Base-by-base conservation (phyloP, 805 yeast species). In the Monosporozyma unispora region DNA sequence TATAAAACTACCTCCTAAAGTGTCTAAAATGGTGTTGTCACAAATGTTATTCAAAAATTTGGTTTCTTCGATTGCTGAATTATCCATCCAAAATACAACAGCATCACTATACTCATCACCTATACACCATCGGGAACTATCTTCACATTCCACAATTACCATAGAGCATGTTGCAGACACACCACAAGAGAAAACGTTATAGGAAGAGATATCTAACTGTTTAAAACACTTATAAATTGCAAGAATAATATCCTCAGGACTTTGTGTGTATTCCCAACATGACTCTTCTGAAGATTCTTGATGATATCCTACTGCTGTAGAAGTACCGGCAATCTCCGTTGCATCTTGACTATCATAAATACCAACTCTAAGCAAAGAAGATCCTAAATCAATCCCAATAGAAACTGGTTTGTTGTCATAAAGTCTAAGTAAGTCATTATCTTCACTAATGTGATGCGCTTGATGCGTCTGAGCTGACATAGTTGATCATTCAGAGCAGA, bases 81-180 rank as follows among this genome's bases (percentile, higher is more conserved):
- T 66, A 55, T 80, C 84, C 84, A 80, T 80, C 84, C 85, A 80
- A 45, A 80, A 68, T 4, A 80, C 66, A 3, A 79, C 69, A 53
- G 77, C 76, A 33, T 71, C 69, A 5, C 55, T 55, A 74, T 19
- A 44, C 55, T 14, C 62, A 18, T 27, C 23, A 18, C 7, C 19
- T n/a, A 14, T 6, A 3, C 4, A 16, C 28, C 16, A 21, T 39
- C 18, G 3, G 10, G 21, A 12, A 22, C 4, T 3, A 9, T 28
- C 12, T 6, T 39, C 9, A 11, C 10, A 22, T 31, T 25, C 10
- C 16, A 11, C 16, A 8, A 14, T 23, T 28, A 76, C 83, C 70
- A 79, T 64, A 0, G 84, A 79, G 52, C 85, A 80, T 1, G 85
- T 80, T 3, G 84, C 83, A 1, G 79, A 72, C 6, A 76, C 70